These are phyloP conservation scores for Mycena chlorophos DNA, from an alignment of 768 basidiomycete species.

Conservation along the genomic window DNA sequence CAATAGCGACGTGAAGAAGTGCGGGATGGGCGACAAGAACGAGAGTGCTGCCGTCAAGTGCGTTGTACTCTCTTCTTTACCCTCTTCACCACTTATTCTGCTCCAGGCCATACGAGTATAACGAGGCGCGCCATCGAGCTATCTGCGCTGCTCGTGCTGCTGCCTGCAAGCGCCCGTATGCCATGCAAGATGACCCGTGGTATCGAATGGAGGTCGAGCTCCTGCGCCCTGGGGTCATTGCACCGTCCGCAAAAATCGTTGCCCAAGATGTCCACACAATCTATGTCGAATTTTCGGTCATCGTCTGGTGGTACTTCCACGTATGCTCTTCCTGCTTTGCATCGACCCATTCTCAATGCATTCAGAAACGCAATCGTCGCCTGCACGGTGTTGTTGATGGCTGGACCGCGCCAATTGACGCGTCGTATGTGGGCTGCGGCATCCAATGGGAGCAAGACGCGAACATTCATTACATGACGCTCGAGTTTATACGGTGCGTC, in stretches of 20 bases:
- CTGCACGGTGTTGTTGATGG: conserved; percentile 37
- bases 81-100: too few relatives aligned
- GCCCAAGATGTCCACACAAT: conserved; percentile 11
- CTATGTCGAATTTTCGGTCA: conserved; percentile 5
- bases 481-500: conserved; percentile 36
- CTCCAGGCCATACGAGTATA: too few relatives aligned
- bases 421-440: conserved; percentile 34
- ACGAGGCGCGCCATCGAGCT: conserved; percentile 16
- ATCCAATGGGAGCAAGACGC: conserved; percentile 31
- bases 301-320: too few relatives aligned
- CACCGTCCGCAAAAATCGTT: conserved; percentile 21
- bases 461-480: conserved; percentile 27
- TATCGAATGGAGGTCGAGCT: conserved; percentile 22
- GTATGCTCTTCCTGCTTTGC: too few relatives aligned
- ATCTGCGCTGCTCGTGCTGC: conserved; percentile 22
- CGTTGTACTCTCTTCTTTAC: too few relatives aligned
- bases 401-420: conserved; percentile 33
- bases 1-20: too few relatives aligned
- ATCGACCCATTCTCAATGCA: conserved; percentile 55
- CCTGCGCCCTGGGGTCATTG: conserved; percentile 21
- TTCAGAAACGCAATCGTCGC: conserved; percentile 12
- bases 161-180: conserved; percentile 19
- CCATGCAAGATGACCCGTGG: conserved; percentile 16
- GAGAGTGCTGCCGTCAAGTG: too few relatives aligned
- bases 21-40: too few relatives aligned